A percentile compares a stretch with the other conserved stretches of the same genome.
phyloP scores from a whole-genome alignment of 352 stramenopile species.

The Phytopythium vexans region DNA sequence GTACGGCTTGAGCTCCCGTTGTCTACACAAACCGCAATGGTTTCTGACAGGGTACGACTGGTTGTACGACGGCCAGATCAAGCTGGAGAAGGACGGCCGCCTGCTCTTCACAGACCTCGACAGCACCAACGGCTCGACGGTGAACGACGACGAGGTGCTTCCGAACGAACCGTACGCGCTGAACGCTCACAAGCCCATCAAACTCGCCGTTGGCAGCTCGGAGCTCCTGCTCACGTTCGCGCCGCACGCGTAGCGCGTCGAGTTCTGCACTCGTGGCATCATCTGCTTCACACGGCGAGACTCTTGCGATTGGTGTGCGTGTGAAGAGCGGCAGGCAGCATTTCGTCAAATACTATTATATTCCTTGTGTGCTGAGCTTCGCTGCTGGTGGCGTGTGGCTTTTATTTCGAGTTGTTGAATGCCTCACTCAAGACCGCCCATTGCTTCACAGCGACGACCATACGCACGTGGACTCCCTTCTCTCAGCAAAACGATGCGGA shows the following conservation, averaged over 20 bases:
- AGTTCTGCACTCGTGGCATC: background rate
- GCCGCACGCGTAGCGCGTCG: conserved; percentile 25
- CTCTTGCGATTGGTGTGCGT: no score
- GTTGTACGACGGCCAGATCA: conserved; percentile 29
- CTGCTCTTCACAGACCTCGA: conserved; percentile 75
- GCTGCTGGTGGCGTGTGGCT: background rate
- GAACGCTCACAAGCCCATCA: conserved; percentile 33
- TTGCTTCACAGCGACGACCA: background rate
- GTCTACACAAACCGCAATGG: no score
- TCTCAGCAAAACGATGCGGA: background rate
- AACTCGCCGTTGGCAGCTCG: conserved; percentile 49
- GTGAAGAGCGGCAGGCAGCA: no score
- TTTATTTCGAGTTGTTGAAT: conserved; percentile 9
- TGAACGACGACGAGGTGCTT: conserved; percentile 52
- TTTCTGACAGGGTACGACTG: background rate
- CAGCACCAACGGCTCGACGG: conserved; percentile 75
- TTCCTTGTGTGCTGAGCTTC: conserved; percentile 10
- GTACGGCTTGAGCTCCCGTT: conserved; percentile 10
- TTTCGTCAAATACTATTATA: conserved; percentile 39
- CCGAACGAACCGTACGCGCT: conserved; percentile 50
- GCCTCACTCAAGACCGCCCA: background rate
- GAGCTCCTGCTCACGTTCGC: conserved; percentile 56
- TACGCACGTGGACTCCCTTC: background rate
- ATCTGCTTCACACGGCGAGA: no score
- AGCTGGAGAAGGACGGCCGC: conserved; percentile 54